Conservation (phyloP, 2,329 filamentous ascomycete genomes). For the Penicillium sp. region DNA sequence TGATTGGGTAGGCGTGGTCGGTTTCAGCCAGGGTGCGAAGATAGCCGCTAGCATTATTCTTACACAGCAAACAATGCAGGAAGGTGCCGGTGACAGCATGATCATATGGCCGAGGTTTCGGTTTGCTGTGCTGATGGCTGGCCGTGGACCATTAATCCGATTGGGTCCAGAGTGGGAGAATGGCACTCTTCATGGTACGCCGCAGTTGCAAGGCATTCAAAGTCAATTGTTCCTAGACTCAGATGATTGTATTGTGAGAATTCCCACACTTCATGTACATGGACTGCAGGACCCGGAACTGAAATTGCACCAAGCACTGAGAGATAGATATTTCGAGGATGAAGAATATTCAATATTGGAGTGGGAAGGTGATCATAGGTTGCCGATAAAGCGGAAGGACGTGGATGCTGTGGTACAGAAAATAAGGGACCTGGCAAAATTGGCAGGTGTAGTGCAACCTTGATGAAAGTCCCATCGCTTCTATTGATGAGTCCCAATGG, state of each 20-base stretch:
- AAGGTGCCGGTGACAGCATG: conserved; percentile 49
- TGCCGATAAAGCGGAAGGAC: conserved; percentile 69
- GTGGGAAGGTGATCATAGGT: conserved; percentile 54
- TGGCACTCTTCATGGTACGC: background rate
- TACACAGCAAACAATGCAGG: conserved; percentile 62
- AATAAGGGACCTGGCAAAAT: conserved; percentile 43
- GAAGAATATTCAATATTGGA: conserved; percentile 50
- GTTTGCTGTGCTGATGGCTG: background rate
- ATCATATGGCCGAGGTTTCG: background rate
- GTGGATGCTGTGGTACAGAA: conserved; percentile 59
- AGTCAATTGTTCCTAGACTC: background rate
- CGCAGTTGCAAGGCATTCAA: too few relatives aligned
- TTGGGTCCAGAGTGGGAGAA: background rate
- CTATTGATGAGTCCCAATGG: too few relatives aligned
- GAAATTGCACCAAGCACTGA: background rate
- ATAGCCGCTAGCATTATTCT: conserved; percentile 62
- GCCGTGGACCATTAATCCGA: background rate
- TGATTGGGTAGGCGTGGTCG: conserved; percentile 61
- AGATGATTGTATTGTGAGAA: background rate
- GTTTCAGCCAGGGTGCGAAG: conserved; percentile 69
- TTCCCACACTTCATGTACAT: background rate
- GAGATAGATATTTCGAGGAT: background rate
- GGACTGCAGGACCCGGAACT: background rate
- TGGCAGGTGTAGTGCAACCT: background rate
- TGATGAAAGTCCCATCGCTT: background rate